Evolutionary conservation across 768 basidiomycete genomes (phyloP).

Genomic region (Chalciporus pseudorubinellus): DNA sequence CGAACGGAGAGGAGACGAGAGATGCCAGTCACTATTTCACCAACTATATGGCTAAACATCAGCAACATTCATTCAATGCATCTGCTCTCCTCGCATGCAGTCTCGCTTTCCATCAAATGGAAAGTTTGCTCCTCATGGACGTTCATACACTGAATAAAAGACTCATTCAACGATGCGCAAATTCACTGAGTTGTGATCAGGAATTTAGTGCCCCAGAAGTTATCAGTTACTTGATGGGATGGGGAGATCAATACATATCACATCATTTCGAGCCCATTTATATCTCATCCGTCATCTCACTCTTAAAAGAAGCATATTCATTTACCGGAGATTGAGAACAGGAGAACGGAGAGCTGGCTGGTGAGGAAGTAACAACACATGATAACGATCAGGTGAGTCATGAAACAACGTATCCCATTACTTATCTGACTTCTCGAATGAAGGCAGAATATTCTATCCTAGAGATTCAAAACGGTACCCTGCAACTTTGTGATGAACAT

Average conservation of each 20-base stretch:
- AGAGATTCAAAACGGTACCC: neutral
- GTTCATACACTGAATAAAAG: neutral
- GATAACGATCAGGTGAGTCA: too few relatives aligned
- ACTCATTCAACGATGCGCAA: constrained; percentile 34
- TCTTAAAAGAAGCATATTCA: neutral
- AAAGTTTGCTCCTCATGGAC: neutral
- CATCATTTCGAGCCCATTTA: constrained; percentile 2
- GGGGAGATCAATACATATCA: neutral
- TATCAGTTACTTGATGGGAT: constrained; percentile 1
- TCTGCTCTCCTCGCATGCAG: neutral
- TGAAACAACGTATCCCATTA: too few relatives aligned
- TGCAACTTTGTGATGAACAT: neutral
- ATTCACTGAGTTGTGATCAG: constrained; percentile 10
- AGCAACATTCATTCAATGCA: neutral
- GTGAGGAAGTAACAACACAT: neutral
- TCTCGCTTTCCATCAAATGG: neutral
- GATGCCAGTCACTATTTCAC: constrained; percentile 36
- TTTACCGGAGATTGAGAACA: neutral
- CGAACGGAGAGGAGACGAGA: constrained; percentile 33
- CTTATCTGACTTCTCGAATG: too few relatives aligned
- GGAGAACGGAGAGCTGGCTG: too few relatives aligned
- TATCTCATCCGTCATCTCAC: neutral
- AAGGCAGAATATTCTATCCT: neutral
- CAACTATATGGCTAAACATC: constrained; percentile 37
- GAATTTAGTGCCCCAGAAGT: constrained; percentile 5